These are phyloP conservation scores for Plasmodium cynomolgi DNA, from an alignment of 169 alveolate species.

Conservation along the genomic window DNA sequence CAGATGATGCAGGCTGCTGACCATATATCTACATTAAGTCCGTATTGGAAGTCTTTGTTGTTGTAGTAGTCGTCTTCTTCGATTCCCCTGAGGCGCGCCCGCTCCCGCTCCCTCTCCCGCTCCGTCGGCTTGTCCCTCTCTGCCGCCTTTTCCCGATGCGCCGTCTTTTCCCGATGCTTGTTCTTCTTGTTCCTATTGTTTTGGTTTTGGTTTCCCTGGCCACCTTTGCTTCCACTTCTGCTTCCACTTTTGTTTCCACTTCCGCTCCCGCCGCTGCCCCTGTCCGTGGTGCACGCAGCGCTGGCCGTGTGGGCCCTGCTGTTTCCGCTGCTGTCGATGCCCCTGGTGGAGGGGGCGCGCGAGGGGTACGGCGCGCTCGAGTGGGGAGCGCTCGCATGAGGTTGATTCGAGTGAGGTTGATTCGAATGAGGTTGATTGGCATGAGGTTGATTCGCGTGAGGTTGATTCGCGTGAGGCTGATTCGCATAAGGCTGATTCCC, in stretches of 20 bases:
- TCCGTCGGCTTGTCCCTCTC: not conserved
- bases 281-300: not conserved
- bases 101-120: not conserved
- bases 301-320: no score
- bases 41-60: conserved; percentile 77
- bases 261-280: not conserved
- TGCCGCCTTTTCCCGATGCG: not conserved
- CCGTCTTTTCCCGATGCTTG: not conserved
- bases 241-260: not conserved
- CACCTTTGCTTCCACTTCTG: not conserved
- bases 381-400: not conserved
- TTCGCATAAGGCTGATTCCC: not conserved
- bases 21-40: conserved; percentile 90
- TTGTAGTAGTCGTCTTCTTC: conserved; percentile 17
- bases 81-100: not conserved
- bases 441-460: no score
- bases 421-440: not conserved
- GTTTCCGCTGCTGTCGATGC: not conserved
- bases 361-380: not conserved
- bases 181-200: not conserved
- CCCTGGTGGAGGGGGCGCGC: not conserved
- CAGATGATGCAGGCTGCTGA: conserved; percentile 92
- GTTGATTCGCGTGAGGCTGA: no score
- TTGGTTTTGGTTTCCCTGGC: not conserved
- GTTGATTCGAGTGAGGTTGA: not conserved